These are phyloP conservation scores for Paecilomyces sp. DNA, from an alignment of 2,329 filamentous ascomycete genomes.

Conservation along the genomic window DNA sequence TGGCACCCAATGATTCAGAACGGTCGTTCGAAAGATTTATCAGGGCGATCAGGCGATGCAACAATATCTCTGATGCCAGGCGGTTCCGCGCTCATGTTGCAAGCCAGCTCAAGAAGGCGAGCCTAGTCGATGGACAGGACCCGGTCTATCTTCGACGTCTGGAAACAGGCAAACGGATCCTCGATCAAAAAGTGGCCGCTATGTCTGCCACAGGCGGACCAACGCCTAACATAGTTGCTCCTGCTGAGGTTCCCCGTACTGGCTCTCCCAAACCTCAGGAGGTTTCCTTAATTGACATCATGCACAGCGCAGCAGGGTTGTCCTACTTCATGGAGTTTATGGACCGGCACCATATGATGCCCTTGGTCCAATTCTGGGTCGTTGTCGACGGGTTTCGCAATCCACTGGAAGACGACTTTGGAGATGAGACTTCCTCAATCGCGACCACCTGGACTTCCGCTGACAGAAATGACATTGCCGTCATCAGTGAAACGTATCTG, in stretches of 20 bases:
- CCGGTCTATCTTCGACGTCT: conserved; percentile 79
- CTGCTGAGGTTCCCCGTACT: conserved; percentile 24
- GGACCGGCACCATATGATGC: conserved; percentile 83
- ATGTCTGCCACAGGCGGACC: conserved; percentile 61
- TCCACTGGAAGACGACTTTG: conserved; percentile 78
- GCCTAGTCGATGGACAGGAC: conserved; percentile 69
- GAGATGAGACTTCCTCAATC: conserved; percentile 59
- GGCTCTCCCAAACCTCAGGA: conserved; percentile 61
- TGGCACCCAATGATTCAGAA: conserved; percentile 79
- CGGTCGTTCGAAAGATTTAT: conserved; percentile 93
- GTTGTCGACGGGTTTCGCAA: conserved; percentile 95
- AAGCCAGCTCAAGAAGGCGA: conserved; percentile 83
- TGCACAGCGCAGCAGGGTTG: conserved; percentile 80
- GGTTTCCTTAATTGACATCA: conserved; percentile 72
- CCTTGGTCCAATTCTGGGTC: conserved; percentile 94
- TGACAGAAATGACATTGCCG: conserved; percentile 78
- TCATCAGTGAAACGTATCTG: conserved; percentile 87
- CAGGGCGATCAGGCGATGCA: conserved; percentile 76
- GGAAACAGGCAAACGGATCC: conserved; percentile 80
- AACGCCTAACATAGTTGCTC: conserved; percentile 22
- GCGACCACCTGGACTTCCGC: conserved; percentile 70
- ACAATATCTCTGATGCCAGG: conserved; percentile 85
- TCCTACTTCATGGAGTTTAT: conserved; percentile 99
- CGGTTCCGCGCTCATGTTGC: conserved; percentile 87
- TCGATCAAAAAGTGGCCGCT: conserved; percentile 83